Percentiles rank a stretch among this genome's conserved stretches.
Evolutionary conservation across 2,329 filamentous ascomycete species (phyloP).

Genomic region (Colletotrichum noveboracense): DNA sequence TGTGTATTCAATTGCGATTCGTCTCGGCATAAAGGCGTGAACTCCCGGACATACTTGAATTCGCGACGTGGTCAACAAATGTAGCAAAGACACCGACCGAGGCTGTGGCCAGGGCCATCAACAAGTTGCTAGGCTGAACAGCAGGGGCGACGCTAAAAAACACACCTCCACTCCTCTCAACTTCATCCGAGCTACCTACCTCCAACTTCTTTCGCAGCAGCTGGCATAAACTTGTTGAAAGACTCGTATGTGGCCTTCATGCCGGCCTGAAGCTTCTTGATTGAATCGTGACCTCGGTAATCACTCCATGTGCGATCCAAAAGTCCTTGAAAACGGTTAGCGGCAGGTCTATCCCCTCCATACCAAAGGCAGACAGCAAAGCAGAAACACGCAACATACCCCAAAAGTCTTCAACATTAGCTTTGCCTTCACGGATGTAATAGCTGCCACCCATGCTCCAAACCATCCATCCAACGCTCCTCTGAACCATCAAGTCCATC

Average conservation of each 20-base stretch:
- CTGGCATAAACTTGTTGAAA: background rate
- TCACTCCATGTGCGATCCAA: constrained; percentile 1
- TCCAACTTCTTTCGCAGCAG: background rate
- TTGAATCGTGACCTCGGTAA: background rate
- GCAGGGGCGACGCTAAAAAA: background rate
- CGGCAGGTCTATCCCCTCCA: background rate
- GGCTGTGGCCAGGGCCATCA: background rate
- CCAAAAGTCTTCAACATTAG: constrained; percentile 55
- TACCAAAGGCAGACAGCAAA: background rate
- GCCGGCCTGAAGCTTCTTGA: constrained; percentile 1
- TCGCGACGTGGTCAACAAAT: background rate
- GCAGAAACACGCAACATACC: constrained; percentile 27
- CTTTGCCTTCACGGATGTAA: constrained; percentile 48
- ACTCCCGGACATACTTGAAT: accelerated
- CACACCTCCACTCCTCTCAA: background rate
- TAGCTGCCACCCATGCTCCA: constrained; percentile 56
- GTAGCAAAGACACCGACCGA: accelerated
- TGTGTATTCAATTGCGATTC: accelerated
- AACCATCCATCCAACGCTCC: constrained; percentile 45
- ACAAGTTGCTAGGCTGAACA: background rate
- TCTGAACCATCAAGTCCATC: constrained; percentile 39
- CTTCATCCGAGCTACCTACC: background rate
- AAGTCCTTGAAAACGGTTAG: background rate
- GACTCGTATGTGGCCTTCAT: constrained; percentile 3
- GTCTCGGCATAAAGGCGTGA: accelerated